Evolutionary conservation across 208 protist species (phyloP).

Genomic region (Wallacemonas sp.): DNA sequence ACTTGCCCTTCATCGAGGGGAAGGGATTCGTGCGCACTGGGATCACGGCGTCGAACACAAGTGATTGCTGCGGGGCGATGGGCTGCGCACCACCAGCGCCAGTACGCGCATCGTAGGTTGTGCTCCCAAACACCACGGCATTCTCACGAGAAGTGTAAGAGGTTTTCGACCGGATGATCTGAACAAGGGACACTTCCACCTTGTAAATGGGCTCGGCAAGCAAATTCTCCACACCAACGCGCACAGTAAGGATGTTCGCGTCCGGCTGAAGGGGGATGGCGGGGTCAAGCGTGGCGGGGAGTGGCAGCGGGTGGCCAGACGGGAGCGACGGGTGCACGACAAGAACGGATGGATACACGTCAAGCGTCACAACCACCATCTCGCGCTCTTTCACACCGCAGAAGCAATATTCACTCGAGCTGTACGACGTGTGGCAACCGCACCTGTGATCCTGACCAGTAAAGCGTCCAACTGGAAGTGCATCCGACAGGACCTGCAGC

Average conservation of each 20-base stretch:
- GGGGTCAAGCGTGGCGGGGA: not conserved
- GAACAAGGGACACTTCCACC: not conserved
- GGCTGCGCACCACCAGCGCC: not conserved
- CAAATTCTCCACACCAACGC: not conserved
- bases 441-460: not conserved
- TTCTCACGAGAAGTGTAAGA: not conserved
- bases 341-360: slow-evolving; percentile 5
- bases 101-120: not conserved
- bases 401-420: not conserved
- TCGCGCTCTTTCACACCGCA: not conserved
- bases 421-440: not conserved
- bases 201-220: not conserved
- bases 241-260: slow-evolving; percentile 9
- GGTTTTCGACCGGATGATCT: not conserved
- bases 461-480: not conserved
- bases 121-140: not conserved
- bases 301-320: not conserved
- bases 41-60: not conserved
- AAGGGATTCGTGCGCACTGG: not conserved
- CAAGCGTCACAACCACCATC: not conserved
- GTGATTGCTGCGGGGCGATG: not conserved
- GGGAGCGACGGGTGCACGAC: not conserved
- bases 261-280: slow-evolving; percentile 1
- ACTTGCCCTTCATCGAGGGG: slow-evolving; percentile 8
- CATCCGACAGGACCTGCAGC: not conserved